A percentile compares a stretch with the other conserved stretches of the same genome.
Conservation (phyloP, 2,329 filamentous ascomycete species). For the Fonsecaea monophora region DNA sequence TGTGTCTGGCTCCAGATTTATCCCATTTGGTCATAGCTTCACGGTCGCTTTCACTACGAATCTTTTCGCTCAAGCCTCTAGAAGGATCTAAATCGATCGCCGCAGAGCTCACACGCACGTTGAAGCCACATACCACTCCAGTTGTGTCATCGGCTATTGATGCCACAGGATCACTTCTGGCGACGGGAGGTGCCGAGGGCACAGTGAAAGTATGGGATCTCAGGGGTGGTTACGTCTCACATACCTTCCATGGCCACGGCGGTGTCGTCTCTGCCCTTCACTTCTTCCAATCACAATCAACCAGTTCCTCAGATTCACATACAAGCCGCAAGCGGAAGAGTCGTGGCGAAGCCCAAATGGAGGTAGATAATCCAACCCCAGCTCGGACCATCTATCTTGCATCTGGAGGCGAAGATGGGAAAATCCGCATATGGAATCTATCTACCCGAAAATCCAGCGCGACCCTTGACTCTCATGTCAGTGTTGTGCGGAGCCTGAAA, state of each 20-base stretch:
- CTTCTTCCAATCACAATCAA: slow-evolving; percentile 74
- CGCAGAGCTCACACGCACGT: slow-evolving; percentile 73
- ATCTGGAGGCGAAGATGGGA: slow-evolving; percentile 92
- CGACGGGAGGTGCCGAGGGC: slow-evolving; percentile 91
- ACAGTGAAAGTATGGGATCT: slow-evolving; percentile 98
- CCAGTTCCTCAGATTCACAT: neutral
- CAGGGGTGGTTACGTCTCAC: slow-evolving; percentile 81
- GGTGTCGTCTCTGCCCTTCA: slow-evolving; percentile 88
- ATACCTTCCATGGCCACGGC: slow-evolving; percentile 92
- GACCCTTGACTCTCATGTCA: slow-evolving; percentile 88
- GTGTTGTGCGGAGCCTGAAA: slow-evolving; percentile 86
- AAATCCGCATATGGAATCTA: slow-evolving; percentile 88
- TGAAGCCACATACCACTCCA: slow-evolving; percentile 90
- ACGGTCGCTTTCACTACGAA: slow-evolving; percentile 92
- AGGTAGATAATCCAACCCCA: slow-evolving; percentile 50
- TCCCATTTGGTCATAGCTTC: slow-evolving; percentile 92
- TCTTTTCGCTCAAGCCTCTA: slow-evolving; percentile 74
- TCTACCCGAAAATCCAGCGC: slow-evolving; percentile 80
- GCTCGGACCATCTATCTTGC: slow-evolving; percentile 73
- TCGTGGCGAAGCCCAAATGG: slow-evolving; percentile 54
- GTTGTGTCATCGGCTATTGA: slow-evolving; percentile 87
- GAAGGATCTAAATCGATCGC: slow-evolving; percentile 65
- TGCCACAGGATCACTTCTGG: slow-evolving; percentile 83
- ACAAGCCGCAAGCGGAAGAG: slow-evolving; percentile 46
- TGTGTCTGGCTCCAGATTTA: slow-evolving; percentile 78